Conservation (phyloP, 148 eudicot genomes). For the Bassia scoparia region DNA sequence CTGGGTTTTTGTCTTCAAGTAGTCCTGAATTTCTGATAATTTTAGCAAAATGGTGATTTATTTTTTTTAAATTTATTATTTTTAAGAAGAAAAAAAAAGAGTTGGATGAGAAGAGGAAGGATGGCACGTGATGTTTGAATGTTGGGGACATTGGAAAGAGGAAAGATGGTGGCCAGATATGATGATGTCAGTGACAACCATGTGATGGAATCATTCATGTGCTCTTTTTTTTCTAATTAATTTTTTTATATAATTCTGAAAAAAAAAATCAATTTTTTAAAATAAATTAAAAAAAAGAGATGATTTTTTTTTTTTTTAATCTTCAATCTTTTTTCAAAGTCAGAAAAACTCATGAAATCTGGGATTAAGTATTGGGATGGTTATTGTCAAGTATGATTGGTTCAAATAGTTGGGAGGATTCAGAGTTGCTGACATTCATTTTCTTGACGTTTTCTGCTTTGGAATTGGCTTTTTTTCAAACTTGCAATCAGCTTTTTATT, state of each 20-base stretch:
- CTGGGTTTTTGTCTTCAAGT: slow-evolving; percentile 16
- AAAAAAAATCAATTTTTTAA: background rate
- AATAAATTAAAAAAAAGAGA: too few relatives aligned
- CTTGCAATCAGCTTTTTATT: background rate
- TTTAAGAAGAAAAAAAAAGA: background rate
- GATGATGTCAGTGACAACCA: slow-evolving; percentile 68
- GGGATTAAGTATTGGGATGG: slow-evolving; percentile 15
- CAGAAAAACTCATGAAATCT: slow-evolving; percentile 16
- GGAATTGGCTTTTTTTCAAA: background rate
- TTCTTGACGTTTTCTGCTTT: slow-evolving; percentile 23
- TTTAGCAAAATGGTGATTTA: background rate
- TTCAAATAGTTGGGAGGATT: slow-evolving; percentile 14
- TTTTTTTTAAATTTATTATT: too few relatives aligned
- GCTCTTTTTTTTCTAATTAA: slow-evolving; percentile 14
- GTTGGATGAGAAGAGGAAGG: background rate
- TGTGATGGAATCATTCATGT: slow-evolving; percentile 53
- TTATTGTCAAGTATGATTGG: slow-evolving; percentile 23
- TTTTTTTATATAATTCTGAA: too few relatives aligned
- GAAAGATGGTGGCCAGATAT: slow-evolving; percentile 52
- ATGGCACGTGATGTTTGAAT: slow-evolving; percentile 61
- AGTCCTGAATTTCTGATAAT: background rate
- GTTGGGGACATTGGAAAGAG: slow-evolving; percentile 60
- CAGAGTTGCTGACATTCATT: slow-evolving; percentile 22
- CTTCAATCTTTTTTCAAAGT: slow-evolving; percentile 2
- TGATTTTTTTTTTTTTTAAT: too few relatives aligned